A percentile compares a stretch with the other conserved stretches of the same genome.
phyloP scores from a whole-genome alignment of 495 filamentous ascomycete genomes.

The Patellaria atrata region DNA sequence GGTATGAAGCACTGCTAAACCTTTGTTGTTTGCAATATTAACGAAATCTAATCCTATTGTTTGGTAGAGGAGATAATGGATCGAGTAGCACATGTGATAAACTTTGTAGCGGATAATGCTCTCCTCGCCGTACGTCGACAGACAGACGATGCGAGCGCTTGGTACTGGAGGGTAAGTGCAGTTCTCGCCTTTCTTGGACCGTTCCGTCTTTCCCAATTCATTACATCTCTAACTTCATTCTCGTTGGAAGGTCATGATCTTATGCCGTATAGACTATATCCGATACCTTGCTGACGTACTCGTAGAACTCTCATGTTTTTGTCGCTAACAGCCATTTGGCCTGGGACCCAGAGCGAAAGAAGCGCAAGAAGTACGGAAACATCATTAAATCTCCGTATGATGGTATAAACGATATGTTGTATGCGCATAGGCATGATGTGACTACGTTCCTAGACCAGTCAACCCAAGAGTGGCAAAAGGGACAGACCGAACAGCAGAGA shows the following conservation, averaged over 20 bases:
- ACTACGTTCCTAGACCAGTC: constrained; percentile 14
- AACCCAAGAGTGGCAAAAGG: constrained; percentile 20
- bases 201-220: background rate
- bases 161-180: constrained; percentile 26
- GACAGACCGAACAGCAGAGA: background rate
- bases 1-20: constrained; percentile 15
- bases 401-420: constrained; percentile 26
- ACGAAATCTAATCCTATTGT: background rate
- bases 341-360: constrained; percentile 37
- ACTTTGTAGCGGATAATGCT: constrained; percentile 26
- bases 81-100: constrained; percentile 14
- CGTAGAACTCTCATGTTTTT: constrained; percentile 42
- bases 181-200: background rate
- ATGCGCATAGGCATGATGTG: constrained; percentile 21
- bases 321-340: constrained; percentile 55
- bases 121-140: constrained; percentile 25
- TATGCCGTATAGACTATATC: too few species aligned
- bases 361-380: constrained; percentile 24
- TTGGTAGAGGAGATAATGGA: background rate
- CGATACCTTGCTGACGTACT: too few species aligned
- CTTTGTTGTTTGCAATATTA: constrained; percentile 1
- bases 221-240: background rate
- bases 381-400: constrained; percentile 17
- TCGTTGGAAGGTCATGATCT: background rate
- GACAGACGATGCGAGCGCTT: constrained; percentile 27